phyloP scores from a whole-genome alignment of 257 asterid genomes.

The Nicotiana paniculata region DNA sequence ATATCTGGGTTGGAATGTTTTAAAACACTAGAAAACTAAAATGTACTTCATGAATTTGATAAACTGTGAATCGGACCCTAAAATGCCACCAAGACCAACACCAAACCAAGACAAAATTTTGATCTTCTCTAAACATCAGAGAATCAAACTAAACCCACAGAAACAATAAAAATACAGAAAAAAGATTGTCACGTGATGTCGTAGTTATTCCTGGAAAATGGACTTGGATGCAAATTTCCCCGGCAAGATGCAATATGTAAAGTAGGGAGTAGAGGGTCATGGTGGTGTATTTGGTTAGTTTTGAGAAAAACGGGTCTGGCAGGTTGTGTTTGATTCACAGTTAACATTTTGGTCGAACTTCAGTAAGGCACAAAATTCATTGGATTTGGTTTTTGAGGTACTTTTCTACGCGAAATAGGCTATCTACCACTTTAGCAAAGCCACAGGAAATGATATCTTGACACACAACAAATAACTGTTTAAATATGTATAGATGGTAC shows the following conservation, averaged over 20 bases:
- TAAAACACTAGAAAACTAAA: background rate
- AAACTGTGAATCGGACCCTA: background rate
- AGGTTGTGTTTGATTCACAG: background rate
- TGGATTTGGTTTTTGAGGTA: background rate
- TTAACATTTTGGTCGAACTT: background rate
- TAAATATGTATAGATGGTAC: conserved; percentile 2
- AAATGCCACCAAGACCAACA: background rate
- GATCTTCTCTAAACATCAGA: background rate
- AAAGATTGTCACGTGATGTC: background rate
- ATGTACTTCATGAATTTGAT: background rate
- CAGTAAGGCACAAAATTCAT: background rate
- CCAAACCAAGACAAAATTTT: background rate
- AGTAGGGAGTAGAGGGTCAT: background rate
- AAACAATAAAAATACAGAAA: background rate
- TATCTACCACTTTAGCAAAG: background rate
- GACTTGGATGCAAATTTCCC: background rate
- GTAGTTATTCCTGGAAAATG: background rate
- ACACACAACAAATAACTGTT: background rate
- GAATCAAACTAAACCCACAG: background rate
- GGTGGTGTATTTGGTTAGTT: background rate
- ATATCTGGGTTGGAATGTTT: background rate
- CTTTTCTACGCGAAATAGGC: background rate
- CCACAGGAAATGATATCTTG: background rate
- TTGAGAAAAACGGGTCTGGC: background rate
- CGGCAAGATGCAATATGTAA: background rate